A percentile compares a stretch with the other conserved stretches of the same genome.
Evolutionary conservation across 2,329 filamentous ascomycete genomes (phyloP).

Genomic region (Fusarium sp.): DNA sequence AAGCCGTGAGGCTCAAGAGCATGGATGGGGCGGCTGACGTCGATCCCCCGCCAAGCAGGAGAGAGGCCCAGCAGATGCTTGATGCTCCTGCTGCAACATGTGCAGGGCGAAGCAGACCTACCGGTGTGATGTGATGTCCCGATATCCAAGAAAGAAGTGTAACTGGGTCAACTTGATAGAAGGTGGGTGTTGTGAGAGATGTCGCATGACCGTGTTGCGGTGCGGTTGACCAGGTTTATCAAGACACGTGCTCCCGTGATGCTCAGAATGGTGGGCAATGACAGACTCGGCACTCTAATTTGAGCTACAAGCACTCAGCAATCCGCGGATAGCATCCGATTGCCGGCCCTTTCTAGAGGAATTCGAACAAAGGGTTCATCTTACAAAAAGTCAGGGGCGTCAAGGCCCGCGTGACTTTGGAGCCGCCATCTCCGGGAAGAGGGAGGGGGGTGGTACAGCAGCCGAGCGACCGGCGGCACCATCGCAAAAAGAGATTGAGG

Average conservation of each 20-base stretch:
- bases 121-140: slow-evolving; percentile 8
- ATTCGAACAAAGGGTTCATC: slow-evolving; percentile 29
- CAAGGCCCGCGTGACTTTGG: slow-evolving; percentile 37
- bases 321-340: slow-evolving; percentile 29
- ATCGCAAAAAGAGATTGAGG: slow-evolving; percentile 28
- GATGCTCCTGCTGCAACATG: not conserved
- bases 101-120: slow-evolving; percentile 5
- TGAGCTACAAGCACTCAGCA: slow-evolving; percentile 8
- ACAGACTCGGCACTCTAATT: not conserved
- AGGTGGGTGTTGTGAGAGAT: slow-evolving; percentile 26
- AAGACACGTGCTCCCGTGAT: slow-evolving; percentile 33
- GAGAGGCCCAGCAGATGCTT: not conserved
- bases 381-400: slow-evolving; percentile 33
- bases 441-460: slow-evolving; percentile 2
- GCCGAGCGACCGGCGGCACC: slow-evolving; percentile 22
- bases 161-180: slow-evolving; percentile 22
- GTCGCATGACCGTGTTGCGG: slow-evolving; percentile 29
- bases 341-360: slow-evolving; percentile 36
- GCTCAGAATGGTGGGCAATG: slow-evolving; percentile 20
- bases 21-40: slow-evolving; percentile 29
- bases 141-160: slow-evolving; percentile 20
- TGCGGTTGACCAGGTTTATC: slow-evolving; percentile 10
- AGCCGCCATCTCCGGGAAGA: slow-evolving; percentile 42
- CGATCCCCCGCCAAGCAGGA: slow-evolving; percentile 28
- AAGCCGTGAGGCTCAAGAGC: slow-evolving; percentile 33